phyloP scores from a whole-genome alignment of 2,329 filamentous ascomycete genomes.

The Pezizomycotina sp. region DNA sequence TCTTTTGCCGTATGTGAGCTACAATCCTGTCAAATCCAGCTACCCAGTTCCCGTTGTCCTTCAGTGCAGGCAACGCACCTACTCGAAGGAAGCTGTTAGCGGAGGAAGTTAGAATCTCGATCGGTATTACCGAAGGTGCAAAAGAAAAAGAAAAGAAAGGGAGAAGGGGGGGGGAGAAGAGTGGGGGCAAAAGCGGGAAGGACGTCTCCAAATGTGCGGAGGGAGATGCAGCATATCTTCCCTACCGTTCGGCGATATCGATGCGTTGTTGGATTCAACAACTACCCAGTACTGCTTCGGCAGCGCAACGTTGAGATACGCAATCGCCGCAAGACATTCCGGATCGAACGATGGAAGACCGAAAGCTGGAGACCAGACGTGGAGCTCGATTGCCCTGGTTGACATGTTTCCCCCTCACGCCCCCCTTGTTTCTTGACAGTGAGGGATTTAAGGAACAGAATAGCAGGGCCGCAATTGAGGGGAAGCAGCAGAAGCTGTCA shows the following conservation, averaged over 20 bases:
- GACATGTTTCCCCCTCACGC: no score
- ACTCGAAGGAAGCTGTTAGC: constrained; percentile 12
- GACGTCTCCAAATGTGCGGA: constrained; percentile 2
- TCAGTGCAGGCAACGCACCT: constrained; percentile 42
- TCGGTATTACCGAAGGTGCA: neutral
- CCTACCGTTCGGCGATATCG: constrained; percentile 53
- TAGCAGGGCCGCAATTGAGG: no score
- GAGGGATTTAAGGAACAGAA: no score
- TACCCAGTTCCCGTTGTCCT: constrained; percentile 38
- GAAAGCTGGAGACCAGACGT: constrained; percentile 83
- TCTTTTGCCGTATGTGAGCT: constrained; percentile 36
- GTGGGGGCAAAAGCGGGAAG: constrained; percentile 18
- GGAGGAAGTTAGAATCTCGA: constrained; percentile 1
- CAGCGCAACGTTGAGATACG: constrained; percentile 52
- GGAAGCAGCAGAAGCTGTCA: no score
- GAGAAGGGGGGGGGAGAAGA: constrained; percentile 7
- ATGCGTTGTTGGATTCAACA: constrained; percentile 56
- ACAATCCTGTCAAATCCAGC: constrained; percentile 47
- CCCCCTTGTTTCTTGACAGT: no score
- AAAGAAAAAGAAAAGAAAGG: neutral
- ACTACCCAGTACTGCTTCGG: constrained; percentile 48
- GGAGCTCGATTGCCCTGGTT: no score
- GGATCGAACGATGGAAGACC: constrained; percentile 77
- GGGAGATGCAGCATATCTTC: constrained; percentile 2
- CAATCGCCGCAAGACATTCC: constrained; percentile 70